Percentiles rank a stretch among this genome's conserved stretches.
These are phyloP conservation scores for Diaporthe eres DNA, from an alignment of 2,329 filamentous ascomycete species.

Conservation along the genomic window DNA sequence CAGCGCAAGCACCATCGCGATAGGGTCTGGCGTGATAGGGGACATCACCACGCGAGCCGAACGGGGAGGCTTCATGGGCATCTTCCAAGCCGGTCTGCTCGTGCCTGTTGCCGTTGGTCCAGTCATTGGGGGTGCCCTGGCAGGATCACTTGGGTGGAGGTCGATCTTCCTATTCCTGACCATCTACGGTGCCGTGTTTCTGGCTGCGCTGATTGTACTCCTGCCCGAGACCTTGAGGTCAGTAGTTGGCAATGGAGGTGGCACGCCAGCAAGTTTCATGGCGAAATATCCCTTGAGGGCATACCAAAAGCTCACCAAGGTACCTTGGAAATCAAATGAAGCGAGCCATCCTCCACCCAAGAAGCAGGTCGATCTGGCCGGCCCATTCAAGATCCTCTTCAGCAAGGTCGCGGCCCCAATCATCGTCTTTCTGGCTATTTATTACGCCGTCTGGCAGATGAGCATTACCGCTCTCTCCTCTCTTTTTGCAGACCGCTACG, in stretches of 20 bases:
- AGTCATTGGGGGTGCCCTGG: slow-evolving; percentile 64
- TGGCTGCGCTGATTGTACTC: slow-evolving; percentile 56
- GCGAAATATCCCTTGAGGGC: slow-evolving; percentile 44
- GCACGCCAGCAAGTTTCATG: slow-evolving; percentile 49
- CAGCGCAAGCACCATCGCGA: slow-evolving; percentile 70
- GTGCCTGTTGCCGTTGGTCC: slow-evolving; percentile 58
- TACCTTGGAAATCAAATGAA: slow-evolving; percentile 25
- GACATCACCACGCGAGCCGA: slow-evolving; percentile 75
- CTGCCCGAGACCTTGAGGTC: slow-evolving; percentile 60
- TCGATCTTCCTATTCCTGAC: slow-evolving; percentile 67
- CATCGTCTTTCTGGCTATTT: slow-evolving; percentile 58
- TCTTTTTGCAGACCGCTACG: slow-evolving; percentile 66
- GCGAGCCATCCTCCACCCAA: slow-evolving; percentile 6
- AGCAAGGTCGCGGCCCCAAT: slow-evolving; percentile 82
- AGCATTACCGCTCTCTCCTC: slow-evolving; percentile 61
- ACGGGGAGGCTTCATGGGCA: slow-evolving; percentile 71
- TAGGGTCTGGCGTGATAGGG: slow-evolving; percentile 71
- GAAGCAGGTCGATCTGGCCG: slow-evolving; percentile 76
- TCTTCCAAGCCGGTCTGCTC: slow-evolving; percentile 62
- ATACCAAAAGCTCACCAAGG: slow-evolving; percentile 46
- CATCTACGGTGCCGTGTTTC: slow-evolving; percentile 52
- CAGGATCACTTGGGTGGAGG: slow-evolving; percentile 64
- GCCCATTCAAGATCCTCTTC: slow-evolving; percentile 85
- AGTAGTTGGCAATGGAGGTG: slow-evolving; percentile 61
- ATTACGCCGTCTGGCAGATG: slow-evolving; percentile 66